Evolutionary conservation across 495 filamentous ascomycete genomes (phyloP).

Genomic region (Xylaria longipes): DNA sequence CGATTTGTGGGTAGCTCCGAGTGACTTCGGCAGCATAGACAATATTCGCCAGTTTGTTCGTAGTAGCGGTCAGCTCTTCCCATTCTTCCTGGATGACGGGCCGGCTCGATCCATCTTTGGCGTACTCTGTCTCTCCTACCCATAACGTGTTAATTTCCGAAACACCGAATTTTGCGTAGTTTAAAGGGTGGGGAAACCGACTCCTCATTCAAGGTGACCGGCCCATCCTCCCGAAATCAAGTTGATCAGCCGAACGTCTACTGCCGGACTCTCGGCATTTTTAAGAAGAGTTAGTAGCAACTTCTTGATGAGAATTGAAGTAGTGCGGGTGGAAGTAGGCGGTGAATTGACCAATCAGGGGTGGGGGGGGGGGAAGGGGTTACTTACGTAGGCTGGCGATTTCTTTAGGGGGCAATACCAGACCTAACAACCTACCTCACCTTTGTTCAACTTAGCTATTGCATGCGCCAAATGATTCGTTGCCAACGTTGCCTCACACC

Average conservation of each 20-base stretch:
- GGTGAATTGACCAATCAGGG: too few species aligned
- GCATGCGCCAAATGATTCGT: conserved; percentile 75
- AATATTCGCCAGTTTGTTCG: conserved; percentile 57
- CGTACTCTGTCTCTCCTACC: conserved; percentile 18
- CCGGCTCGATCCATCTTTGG: neutral
- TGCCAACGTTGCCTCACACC: conserved; percentile 76
- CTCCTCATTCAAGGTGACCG: conserved; percentile 44
- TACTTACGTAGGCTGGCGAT: too few species aligned
- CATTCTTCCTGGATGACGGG: neutral
- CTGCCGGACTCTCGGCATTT: conserved; percentile 51
- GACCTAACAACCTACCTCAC: too few species aligned
- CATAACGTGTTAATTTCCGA: conserved; percentile 28
- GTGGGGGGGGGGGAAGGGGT: too few species aligned
- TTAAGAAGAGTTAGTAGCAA: conserved; percentile 64
- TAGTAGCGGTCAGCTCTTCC: neutral
- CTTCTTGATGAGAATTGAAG: conserved; percentile 67
- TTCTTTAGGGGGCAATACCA: too few species aligned
- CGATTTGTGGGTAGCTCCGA: conserved; percentile 59
- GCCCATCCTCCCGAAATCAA: conserved; percentile 41
- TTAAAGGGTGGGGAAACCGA: conserved; percentile 48
- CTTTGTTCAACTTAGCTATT: too few species aligned
- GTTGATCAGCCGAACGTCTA: conserved; percentile 50
- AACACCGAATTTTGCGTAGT: conserved; percentile 39
- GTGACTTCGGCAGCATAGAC: conserved; percentile 50
- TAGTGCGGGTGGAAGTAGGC: too few species aligned